phyloP scores from a whole-genome alignment of 192 early-diverging fungal species.

The Coemansia umbellata region DNA sequence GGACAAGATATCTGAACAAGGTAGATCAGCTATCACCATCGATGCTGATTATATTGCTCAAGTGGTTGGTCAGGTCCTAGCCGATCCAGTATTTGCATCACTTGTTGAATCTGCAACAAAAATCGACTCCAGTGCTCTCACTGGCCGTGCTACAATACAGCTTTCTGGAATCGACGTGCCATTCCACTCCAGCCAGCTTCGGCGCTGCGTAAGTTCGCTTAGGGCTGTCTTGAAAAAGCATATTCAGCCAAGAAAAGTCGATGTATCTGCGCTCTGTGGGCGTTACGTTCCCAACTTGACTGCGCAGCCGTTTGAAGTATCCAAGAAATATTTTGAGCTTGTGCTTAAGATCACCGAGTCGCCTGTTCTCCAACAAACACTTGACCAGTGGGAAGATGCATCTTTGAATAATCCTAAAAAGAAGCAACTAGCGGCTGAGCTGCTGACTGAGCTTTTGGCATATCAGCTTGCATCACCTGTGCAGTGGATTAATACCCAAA shows the following conservation, averaged over 20 bases:
- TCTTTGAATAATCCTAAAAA: slow-evolving; percentile 39
- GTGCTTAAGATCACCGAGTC: slow-evolving; percentile 72
- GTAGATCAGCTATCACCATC: slow-evolving; percentile 10
- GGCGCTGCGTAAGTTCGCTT: slow-evolving; percentile 80
- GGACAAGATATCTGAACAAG: slow-evolving; percentile 71
- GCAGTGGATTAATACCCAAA: slow-evolving; percentile 95
- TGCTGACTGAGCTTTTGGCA: slow-evolving; percentile 85
- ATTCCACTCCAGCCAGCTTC: slow-evolving; percentile 81
- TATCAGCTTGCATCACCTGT: slow-evolving; percentile 94
- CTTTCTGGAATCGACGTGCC: slow-evolving; percentile 91
- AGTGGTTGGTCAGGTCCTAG: slow-evolving; percentile 58
- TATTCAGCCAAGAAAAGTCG: slow-evolving; percentile 63
- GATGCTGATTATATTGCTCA: slow-evolving; percentile 61
- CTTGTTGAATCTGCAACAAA: slow-evolving; percentile 45
- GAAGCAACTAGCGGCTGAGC: slow-evolving; percentile 67
- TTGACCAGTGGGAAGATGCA: slow-evolving; percentile 65
- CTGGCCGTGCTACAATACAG: slow-evolving; percentile 85
- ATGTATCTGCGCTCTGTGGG: slow-evolving; percentile 61
- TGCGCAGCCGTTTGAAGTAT: slow-evolving; percentile 79
- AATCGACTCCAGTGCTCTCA: slow-evolving; percentile 59
- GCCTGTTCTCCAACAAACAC: slow-evolving; percentile 58
- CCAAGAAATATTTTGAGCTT: slow-evolving; percentile 69
- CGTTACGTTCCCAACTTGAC: slow-evolving; percentile 96
- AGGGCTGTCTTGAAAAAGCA: slow-evolving; percentile 71
- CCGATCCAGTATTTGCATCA: slow-evolving; percentile 24